Percentiles rank a stretch among this genome's conserved stretches.
Evolutionary conservation across 2,329 filamentous ascomycete species (phyloP).

Genomic region (Pochonia chlamydosporia): DNA sequence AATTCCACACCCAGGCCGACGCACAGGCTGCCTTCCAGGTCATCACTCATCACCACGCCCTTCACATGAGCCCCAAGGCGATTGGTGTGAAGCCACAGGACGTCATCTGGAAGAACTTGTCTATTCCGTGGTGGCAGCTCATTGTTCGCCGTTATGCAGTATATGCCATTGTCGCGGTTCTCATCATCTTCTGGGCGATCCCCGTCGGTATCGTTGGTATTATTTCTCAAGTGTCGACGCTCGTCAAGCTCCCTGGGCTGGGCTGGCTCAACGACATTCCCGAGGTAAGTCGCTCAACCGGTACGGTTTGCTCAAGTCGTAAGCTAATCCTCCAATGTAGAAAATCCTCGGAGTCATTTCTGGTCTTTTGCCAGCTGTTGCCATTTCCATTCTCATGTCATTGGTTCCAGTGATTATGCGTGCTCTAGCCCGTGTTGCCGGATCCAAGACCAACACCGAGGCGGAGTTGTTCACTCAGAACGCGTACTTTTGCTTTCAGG

Average conservation of each 20-base stretch:
- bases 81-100: conserved; percentile 77
- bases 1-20: conserved; percentile 75
- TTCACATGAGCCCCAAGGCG: conserved; percentile 80
- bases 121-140: conserved; percentile 64
- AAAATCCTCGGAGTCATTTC: conserved; percentile 72
- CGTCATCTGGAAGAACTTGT: conserved; percentile 79
- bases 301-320: neutral
- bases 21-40: conserved; percentile 83
- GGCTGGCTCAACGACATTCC: conserved; percentile 71
- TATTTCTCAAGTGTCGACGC: conserved; percentile 74
- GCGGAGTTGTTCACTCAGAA: conserved; percentile 89
- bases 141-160: conserved; percentile 62
- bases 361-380: conserved; percentile 73
- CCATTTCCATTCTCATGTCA: conserved; percentile 77
- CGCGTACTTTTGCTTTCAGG: conserved; percentile 84
- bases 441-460: conserved; percentile 70
- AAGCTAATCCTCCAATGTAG: conserved; percentile 8
- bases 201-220: conserved; percentile 74
- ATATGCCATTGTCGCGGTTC: conserved; percentile 59
- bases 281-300: conserved; percentile 13
- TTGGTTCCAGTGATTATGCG: conserved; percentile 65
- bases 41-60: conserved; percentile 71
- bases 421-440: conserved; percentile 67
- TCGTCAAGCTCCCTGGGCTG: conserved; percentile 64
- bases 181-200: conserved; percentile 82